Evolutionary conservation across 345 rosid species (phyloP), one percentile per base, ranked within the genome.

Genomic region (Combretum micranthum): DNA sequence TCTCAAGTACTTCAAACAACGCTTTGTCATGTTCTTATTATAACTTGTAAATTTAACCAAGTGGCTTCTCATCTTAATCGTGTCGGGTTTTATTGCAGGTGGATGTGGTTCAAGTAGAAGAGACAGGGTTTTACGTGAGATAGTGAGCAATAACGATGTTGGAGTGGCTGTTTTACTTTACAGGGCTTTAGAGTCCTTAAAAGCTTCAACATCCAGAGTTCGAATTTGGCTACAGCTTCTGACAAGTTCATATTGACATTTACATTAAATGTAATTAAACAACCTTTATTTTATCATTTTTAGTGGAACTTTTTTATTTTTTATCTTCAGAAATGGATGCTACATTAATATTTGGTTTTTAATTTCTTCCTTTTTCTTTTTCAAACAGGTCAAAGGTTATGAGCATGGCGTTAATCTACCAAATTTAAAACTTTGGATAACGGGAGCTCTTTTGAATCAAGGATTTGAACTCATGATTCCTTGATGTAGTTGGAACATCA

Each of bases 51-150:
- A 25, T 32, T n/a, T 7, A 4, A 32, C 39, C 39, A 32, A 32
- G 9, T 5, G 39, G 39, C 9, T 32, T 32, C 39, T 0, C 3
- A 25, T 25, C 6, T 25, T 25, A 25, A 25, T 25, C 32, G 3
- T 25, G 32, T 25, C 6, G 32, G 32, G 43, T 25, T 12, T 10
- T 5, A 15, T 47, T 65, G 42, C 37, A 87, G 98, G 63, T 91
- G 77, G 80, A 88, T 53, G 75, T 84, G 39, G 72, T 84, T 56
- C 92, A 81, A 77, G 88, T 88, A 54, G 92, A 82, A 62, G 90
- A 81, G 66, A 76, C 77, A 79, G 89, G 68, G 53, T 86, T 77
- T 69, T 83, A 88, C 37, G 65, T 77, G 66, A 83, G 80, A 63
- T 52, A 63, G 78, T 78, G 26, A 71, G 90, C 74, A 77, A 69